Evolutionary conservation across 164 flowering plant species (phyloP), one percentile per base, ranked within the genome.

Genomic region (Vitis amurensis): DNA sequence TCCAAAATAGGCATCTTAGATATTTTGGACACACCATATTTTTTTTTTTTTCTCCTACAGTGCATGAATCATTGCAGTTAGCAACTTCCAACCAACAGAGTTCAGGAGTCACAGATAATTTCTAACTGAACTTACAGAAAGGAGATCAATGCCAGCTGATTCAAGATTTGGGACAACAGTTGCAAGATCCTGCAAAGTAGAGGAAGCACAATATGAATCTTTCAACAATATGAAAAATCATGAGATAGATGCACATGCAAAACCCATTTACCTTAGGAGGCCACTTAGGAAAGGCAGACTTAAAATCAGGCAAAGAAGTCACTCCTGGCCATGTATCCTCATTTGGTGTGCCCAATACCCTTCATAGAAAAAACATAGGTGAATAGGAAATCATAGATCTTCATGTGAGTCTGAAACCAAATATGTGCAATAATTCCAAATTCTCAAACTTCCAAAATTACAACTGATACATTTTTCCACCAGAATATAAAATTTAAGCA

Each of bases 311-410:
- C 76, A 94, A 74, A 27, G 98, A 88, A 72, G 86, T 86, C 77
- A 94, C 97, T 47, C 98, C 98, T 62, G 97, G 98, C 98, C 98
- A 94, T 44, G 83, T 84, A 64, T 88, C 90, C 72, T 94, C 97
- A 80, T 78, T 91, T 66, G 98, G 98, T 68, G 98, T 94, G 11
- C 97, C 98, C 87, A 87, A 11, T 67, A 88, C 61, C 76, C 98
- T 94, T 76, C 77, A 83, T 12, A 69, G 11, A 37, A 55, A 57
- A 70, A 53, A 17, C 52, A 63, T 6, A 50, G 30, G 47, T 49
- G 55, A 64, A 61, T 56, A 48, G 50, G 50, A 13, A 64, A 52
- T 10, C 8, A 74, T 11, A 13, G 11, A 58, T 37, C 44, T 37
- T 37, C 44, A 37, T 37, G 44, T 7, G 2, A 37, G 4, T 37